Percentiles rank a stretch among this genome's conserved stretches.
These are phyloP conservation scores for Carex cristatella DNA, from an alignment of 176 grass and related monocot species.

Conservation along the genomic window DNA sequence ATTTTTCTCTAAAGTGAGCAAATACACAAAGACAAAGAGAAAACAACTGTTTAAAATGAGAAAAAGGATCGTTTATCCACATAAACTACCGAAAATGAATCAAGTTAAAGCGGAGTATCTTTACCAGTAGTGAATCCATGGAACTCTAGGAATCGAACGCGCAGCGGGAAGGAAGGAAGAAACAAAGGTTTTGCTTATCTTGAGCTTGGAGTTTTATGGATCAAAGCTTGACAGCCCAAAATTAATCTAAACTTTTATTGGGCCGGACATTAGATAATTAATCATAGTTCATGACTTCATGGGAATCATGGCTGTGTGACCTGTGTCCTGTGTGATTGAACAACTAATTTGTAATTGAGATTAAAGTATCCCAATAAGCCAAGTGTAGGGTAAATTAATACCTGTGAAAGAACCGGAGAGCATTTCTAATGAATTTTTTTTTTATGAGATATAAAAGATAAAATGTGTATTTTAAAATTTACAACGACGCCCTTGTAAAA, in stretches of 20 bases:
- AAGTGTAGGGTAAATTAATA: not conserved
- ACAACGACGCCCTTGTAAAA: not conserved
- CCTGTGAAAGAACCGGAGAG: not conserved
- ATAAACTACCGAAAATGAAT: not conserved
- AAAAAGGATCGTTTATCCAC: not conserved
- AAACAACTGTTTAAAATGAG: not conserved
- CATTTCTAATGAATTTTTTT: not conserved
- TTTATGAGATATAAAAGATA: not conserved
- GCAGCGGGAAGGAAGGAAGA: not conserved
- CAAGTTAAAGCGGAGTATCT: not conserved
- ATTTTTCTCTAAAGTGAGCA: constrained; percentile 11
- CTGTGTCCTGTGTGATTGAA: too few species aligned
- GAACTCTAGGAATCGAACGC: not conserved
- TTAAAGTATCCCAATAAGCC: not conserved
- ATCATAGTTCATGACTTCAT: too few species aligned
- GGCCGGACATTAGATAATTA: too few species aligned
- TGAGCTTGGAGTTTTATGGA: too few species aligned
- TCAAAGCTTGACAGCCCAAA: too few species aligned
- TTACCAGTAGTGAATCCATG: constrained; percentile 25
- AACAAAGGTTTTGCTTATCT: not conserved
- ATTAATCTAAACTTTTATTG: too few species aligned
- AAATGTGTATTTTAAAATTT: not conserved
- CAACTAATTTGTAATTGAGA: not conserved
- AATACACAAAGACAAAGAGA: not conserved
- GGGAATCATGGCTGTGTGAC: too few species aligned